Evolutionary conservation across 2,329 filamentous ascomycete species (phyloP).

Genomic region (Scedosporium dehoogii): DNA sequence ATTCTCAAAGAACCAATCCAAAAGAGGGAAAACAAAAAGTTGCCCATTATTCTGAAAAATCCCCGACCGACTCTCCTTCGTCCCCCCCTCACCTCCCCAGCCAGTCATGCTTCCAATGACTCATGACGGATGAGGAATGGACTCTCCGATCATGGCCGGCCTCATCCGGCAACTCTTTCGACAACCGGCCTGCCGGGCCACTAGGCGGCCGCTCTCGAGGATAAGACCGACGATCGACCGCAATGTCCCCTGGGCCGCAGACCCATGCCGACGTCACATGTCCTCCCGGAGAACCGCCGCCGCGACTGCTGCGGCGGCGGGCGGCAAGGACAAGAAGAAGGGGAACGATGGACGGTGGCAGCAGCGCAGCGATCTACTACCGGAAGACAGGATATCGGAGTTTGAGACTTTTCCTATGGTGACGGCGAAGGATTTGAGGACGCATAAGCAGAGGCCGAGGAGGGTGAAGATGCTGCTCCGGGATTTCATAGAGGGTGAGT

Average conservation of each 20-base stretch:
- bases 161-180: constrained; percentile 81
- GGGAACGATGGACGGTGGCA: constrained; percentile 70
- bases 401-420: constrained; percentile 76
- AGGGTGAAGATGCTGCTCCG: constrained; percentile 94
- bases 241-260: too few relatives aligned
- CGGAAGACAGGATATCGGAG: constrained; percentile 68
- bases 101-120: not conserved
- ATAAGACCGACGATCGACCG: constrained; percentile 12
- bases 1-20: not conserved
- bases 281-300: not conserved
- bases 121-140: constrained; percentile 44
- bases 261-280: constrained; percentile 4
- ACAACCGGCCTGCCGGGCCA: constrained; percentile 48
- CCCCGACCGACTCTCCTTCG: constrained; percentile 8
- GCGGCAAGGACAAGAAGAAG: constrained; percentile 20
- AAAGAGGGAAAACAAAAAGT: not conserved
- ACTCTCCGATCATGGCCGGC: constrained; percentile 66
- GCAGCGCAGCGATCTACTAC: constrained; percentile 66
- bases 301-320: not conserved
- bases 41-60: not conserved
- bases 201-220: constrained; percentile 18
- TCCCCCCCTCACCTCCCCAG: constrained; percentile 2
- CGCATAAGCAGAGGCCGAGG: constrained; percentile 64
- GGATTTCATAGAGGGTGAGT: constrained; percentile 86
- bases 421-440: constrained; percentile 68